Evolutionary conservation across 768 basidiomycete genomes (phyloP).

Genomic region (Neoboletus brunneissimus): DNA sequence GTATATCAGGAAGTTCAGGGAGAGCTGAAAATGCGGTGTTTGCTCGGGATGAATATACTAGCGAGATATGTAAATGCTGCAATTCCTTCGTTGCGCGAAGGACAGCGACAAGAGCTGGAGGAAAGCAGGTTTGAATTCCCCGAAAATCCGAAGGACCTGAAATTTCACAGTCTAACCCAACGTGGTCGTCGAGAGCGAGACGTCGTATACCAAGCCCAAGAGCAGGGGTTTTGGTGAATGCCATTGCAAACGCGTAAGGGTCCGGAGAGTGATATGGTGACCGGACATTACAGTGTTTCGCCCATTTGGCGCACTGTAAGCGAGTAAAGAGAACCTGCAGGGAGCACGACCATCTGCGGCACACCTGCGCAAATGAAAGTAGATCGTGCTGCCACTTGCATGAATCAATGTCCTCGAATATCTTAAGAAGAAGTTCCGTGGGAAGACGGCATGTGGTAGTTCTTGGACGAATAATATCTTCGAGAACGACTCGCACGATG

Average conservation of each 20-base stretch:
- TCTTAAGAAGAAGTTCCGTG: not conserved
- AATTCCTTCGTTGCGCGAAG: slow-evolving; percentile 3
- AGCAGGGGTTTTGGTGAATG: not conserved
- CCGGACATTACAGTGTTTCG: not conserved
- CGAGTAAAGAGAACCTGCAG: not conserved
- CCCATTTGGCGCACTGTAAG: not conserved
- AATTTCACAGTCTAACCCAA: not conserved
- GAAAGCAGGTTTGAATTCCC: not conserved
- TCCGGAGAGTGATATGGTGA: not conserved
- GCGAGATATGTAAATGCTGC: not conserved
- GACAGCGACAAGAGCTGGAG: not conserved
- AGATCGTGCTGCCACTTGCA: slow-evolving; percentile 2
- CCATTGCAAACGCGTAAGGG: not conserved
- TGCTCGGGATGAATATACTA: not conserved
- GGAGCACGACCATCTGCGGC: slow-evolving; percentile 3
- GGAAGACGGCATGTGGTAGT: not conserved
- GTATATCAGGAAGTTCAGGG: not conserved
- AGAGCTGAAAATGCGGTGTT: not conserved
- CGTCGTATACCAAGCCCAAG: not conserved
- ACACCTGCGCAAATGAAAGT: slow-evolving; percentile 7
- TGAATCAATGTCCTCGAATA: not conserved
- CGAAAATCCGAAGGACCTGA: too few relatives aligned
- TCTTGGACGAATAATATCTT: not conserved
- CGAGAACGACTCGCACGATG: not conserved
- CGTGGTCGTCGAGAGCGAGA: not conserved